These are phyloP conservation scores for Acanthamoeba triangularis DNA, from an alignment of 208 protist species.

Conservation along the genomic window DNA sequence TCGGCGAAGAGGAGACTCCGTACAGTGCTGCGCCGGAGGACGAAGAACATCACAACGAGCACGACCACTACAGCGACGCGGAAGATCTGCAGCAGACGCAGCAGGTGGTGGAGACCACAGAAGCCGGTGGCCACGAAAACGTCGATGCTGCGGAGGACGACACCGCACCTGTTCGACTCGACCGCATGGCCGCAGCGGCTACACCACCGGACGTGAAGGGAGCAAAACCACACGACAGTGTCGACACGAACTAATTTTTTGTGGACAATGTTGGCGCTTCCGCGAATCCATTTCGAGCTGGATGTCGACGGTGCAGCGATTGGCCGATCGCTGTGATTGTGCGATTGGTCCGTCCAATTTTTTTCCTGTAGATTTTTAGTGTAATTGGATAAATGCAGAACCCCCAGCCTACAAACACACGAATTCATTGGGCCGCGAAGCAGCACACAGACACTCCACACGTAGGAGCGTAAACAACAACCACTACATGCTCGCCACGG, in stretches of 20 bases:
- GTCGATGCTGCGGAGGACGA: background rate
- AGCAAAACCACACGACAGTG: background rate
- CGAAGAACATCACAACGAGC: background rate
- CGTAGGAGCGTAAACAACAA: background rate
- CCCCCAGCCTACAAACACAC: too few species aligned
- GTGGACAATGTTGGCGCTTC: background rate
- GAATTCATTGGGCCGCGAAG: too few species aligned
- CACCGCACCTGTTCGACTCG: background rate
- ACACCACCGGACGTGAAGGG: background rate
- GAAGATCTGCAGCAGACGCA: background rate
- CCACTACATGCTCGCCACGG: background rate
- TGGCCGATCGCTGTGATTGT: background rate
- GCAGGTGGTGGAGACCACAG: background rate
- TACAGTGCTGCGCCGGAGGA: background rate
- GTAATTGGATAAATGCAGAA: too few species aligned
- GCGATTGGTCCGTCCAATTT: background rate
- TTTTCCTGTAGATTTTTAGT: background rate
- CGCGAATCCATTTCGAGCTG: background rate
- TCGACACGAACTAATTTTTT: background rate
- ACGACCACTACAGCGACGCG: too few species aligned
- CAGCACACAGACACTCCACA: too few species aligned
- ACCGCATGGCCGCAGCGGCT: background rate
- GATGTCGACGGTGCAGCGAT: background rate
- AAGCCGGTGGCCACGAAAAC: background rate
- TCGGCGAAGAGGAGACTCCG: background rate